Base-by-base conservation (phyloP, 306 rosid genomes). In the Elaeagnus macrophylla region DNA sequence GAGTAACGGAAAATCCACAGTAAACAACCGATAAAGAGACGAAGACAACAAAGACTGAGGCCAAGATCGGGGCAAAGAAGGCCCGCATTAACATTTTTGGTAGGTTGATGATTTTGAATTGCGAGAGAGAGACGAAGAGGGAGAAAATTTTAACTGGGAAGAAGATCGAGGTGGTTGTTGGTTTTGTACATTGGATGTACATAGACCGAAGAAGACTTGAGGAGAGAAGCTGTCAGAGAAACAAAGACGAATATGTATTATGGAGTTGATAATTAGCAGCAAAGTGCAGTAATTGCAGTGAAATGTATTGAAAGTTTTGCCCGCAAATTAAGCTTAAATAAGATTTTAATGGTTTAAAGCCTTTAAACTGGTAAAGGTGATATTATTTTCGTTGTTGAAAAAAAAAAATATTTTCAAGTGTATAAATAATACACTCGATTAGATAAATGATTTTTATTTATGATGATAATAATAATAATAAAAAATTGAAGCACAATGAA, bases 161-260 rank as follows among this genome's bases (percentile, higher is more conserved):
- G 62, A 61, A 63, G 70, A 58, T 51, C 60, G 62, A 58, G 64
- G 59, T 60, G 53, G 67, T 49, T 52, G 37, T 59, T 44, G 73
- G 49, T 65, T 75, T 62, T 69, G 51, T 50, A 71, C 94, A 77
- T 84, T 69, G 71, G 57, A 55, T 12, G 59, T 35, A 58, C 5
- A 1, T 39, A 44, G 72, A 53, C 43, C 57, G 37, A 25, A 7
- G 67, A 37, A 54, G 38, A 45, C 42, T 50, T 54, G 14, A 44
- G 35, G 39, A 45, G 10, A 50, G 19, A 32, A 16, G 10, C 48
- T 12, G 57, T 56, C 56, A 57, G 56, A 39, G 70, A 25, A 6
- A 2, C 7, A 37, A 15, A 44, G 37, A 17, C 16, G 37, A 15
- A 25, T 3, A 25, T 5, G 32, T 25, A 25, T 25, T 25, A 5